Base-by-base conservation (phyloP, 2,329 filamentous ascomycete species). In the Trichophyton benhamiae region DNA sequence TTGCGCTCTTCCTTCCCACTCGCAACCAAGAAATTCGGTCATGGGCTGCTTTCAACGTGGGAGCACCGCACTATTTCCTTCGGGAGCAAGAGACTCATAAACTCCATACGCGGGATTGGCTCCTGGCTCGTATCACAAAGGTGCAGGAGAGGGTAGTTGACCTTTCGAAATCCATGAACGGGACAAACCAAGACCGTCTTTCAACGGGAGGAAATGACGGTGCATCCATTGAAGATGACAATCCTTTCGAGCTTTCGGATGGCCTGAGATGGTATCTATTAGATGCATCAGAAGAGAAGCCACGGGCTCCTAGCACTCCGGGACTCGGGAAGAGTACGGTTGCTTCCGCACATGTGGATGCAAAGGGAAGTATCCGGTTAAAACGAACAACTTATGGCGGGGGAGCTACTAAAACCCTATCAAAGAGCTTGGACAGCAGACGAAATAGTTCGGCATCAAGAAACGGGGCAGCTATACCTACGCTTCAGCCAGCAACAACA, bases 11-110 rank as follows among this genome's bases (percentile, higher is more conserved):
- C 77, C 77, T 99, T 46, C 94, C 94, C 0, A 99, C 94, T 0
- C 83, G 92, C 41, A 97, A 96, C 71, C 91, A 97, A 74, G 89
- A 88, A 42, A 94, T 91, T 3, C 88, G 92, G 15, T 92, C 94
- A 0, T 99, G 94, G 94, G 94, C 94, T 3, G 94, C 94, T 0
- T 99, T 99, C 81, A 99, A 99, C 69, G 89, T 99, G 36, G 92
- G 91, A 0, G 95, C 92, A 63, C 94, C 94, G 7, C 94, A 99
- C 72, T 97, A 94, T 76, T 99, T 99, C 77, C 80, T 99, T 2
- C 88, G 91, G 41, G 94, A 99, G 73, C 88, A 95, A 72, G 92
- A 97, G 68, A 82, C 82, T 0, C 95, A 99, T 74, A 87, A 89
- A 63, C 79, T 99, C 4, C 84, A 87, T 33, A 86, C 85, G 57